Base-by-base conservation (phyloP, 2,329 filamentous ascomycete genomes). In the Aspergillus chevalieri region DNA sequence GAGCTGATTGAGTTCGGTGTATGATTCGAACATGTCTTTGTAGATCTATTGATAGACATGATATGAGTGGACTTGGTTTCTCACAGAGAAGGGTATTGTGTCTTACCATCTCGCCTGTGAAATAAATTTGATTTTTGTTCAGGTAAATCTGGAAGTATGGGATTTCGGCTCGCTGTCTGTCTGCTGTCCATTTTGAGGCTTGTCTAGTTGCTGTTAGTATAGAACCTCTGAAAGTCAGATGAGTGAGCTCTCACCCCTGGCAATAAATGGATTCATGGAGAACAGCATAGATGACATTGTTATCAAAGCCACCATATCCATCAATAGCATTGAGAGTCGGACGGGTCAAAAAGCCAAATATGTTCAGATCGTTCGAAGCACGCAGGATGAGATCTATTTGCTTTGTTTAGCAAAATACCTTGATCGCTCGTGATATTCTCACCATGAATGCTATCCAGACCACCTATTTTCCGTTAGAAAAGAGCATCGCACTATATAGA, bases 231-330 rank as follows among this genome's bases (percentile, higher is more conserved):
- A 19, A 6, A 15, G 7, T 38, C n/a, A 38, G 17, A 38, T 19
- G 44, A 12, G 24, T 8, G 41, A 26, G 21, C 21, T 15, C 49
- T 53, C 75, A 80, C 52, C 81, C 80, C 67, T 87, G 82, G 66
- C 86, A 92, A 74, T 96, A 97, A 58, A 91, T 85, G 6, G 87
- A 78, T 69, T 97, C 92, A 65, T 97, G 92, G 2, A 96, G 74
- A 36, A 96, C 76, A 21, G 87, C 86, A 65, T 96, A 97, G 52
- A 96, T 81, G 49, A 92, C 82, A 57, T 84, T 82, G 38, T 81
- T 79, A 62, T 96, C 90, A 61, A 89, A 90, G 2, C 78, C 75
- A 2, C 84, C 78, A 46, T 80, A 79, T 17, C 76, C 69, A 65
- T 95, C 89, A 21, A 95, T 74, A 0, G 78, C 74, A 3, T 80